Evolutionary conservation across 2,329 filamentous ascomycete genomes (phyloP).

Genomic region (Ceratocystis lukuohia): DNA sequence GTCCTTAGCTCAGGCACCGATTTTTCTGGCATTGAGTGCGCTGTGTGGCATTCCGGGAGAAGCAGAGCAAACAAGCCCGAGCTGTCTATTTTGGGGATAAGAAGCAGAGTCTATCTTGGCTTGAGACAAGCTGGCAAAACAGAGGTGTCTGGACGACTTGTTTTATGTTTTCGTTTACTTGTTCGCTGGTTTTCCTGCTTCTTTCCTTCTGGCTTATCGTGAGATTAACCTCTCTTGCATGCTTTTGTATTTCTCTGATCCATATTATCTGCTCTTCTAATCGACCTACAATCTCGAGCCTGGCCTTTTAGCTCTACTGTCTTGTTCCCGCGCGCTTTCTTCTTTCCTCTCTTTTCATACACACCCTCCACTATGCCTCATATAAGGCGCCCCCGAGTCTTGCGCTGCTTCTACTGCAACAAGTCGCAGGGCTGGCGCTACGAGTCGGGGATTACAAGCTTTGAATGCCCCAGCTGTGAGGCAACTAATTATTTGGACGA

Average conservation of each 20-base stretch:
- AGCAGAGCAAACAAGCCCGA: not conserved
- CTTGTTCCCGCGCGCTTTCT: not conserved
- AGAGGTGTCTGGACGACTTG: not conserved
- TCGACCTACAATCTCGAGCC: not conserved
- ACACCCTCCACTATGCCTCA: conserved; percentile 30
- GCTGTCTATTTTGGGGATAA: not conserved
- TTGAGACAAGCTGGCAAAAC: not conserved
- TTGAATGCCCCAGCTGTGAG: conserved; percentile 66
- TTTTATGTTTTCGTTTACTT: not conserved
- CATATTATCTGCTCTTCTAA: not conserved
- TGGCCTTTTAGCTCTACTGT: not conserved
- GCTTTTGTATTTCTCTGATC: not conserved
- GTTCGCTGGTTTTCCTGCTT: not conserved
- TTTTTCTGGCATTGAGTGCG: conserved; percentile 1
- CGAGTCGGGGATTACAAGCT: conserved; percentile 47
- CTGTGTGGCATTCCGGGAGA: not conserved
- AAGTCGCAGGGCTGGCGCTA: conserved; percentile 47
- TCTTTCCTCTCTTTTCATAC: not conserved
- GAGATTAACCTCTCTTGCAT: not conserved
- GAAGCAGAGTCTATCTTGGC: too few species aligned
- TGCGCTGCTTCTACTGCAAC: conserved; percentile 78
- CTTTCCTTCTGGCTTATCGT: not conserved
- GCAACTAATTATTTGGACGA: conserved; percentile 82
- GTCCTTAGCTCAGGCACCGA: conserved; percentile 1
- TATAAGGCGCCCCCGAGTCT: conserved; percentile 30